Evolutionary conservation across 495 filamentous ascomycete genomes (phyloP).

Genomic region (Aspergillus kassunensis): DNA sequence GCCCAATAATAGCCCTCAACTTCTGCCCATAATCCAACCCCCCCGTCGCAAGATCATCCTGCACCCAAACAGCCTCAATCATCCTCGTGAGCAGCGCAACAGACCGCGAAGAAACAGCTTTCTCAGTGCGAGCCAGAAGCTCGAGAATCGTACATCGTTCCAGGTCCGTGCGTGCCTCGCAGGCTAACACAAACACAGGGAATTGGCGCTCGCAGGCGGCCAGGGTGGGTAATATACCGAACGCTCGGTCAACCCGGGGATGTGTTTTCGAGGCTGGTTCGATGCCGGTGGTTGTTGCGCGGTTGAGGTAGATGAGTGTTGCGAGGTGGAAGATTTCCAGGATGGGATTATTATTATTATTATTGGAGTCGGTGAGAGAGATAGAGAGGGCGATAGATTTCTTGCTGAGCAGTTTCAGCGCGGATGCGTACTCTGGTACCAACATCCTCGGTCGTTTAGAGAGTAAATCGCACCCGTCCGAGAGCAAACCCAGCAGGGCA

Average conservation of each 20-base stretch:
- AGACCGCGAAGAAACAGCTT: conserved; percentile 1
- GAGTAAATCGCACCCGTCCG: conserved; percentile 1
- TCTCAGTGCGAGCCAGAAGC: conserved; percentile 10
- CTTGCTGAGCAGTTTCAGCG: neutral
- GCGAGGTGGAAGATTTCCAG: conserved; percentile 8
- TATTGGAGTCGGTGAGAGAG: too few species aligned
- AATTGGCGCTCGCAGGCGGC: conserved; percentile 11
- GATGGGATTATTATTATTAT: neutral
- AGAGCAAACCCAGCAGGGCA: neutral
- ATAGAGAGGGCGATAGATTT: neutral
- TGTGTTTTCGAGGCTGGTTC: conserved; percentile 2
- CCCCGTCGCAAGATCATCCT: conserved; percentile 14
- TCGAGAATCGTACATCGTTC: conserved; percentile 9
- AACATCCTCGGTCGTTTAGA: neutral
- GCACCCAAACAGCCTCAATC: conserved; percentile 10
- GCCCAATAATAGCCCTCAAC: conserved; percentile 3
- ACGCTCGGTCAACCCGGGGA: neutral
- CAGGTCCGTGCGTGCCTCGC: conserved; percentile 11
- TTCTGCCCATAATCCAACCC: conserved; percentile 5
- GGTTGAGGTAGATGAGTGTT: conserved; percentile 13
- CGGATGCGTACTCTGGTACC: neutral
- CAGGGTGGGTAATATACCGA: neutral
- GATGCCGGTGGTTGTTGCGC: neutral
- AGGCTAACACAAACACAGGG: conserved; percentile 12
- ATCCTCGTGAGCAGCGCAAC: neutral